Conservation (phyloP, 2,329 filamentous ascomycete species). For the Triangularia verruculosa region DNA sequence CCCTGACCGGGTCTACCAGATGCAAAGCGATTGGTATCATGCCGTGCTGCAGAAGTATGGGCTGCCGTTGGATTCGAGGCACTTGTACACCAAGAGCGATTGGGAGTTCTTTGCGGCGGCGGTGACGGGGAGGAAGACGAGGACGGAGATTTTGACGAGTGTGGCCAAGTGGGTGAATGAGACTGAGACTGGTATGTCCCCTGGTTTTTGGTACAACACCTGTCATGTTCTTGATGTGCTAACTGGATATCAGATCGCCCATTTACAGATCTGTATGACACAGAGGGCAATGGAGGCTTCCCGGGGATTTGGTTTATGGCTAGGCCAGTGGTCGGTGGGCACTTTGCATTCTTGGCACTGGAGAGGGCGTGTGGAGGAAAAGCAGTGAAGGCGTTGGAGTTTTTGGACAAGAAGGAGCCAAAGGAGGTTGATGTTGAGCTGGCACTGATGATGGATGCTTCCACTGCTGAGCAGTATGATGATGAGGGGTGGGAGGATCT, state of each 20-base stretch:
- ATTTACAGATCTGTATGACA: conserved; percentile 79
- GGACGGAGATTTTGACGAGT: conserved; percentile 68
- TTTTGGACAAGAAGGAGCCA: conserved; percentile 41
- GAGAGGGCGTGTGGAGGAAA: conserved; percentile 73
- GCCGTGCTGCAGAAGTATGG: conserved; percentile 78
- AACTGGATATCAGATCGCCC: conserved; percentile 55
- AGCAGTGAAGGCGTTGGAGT: conserved; percentile 56
- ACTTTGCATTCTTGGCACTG: conserved; percentile 82
- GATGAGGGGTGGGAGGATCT: background rate
- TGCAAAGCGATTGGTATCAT: conserved; percentile 78
- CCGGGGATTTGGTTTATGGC: conserved; percentile 76
- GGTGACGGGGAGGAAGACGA: conserved; percentile 65
- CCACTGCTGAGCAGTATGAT: background rate
- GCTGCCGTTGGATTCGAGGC: conserved; percentile 75
- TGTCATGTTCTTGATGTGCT: conserved; percentile 9
- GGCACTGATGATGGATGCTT: conserved; percentile 27
- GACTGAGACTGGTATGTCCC: conserved; percentile 59
- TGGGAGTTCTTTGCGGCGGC: conserved; percentile 90
- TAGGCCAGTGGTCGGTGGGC: conserved; percentile 77
- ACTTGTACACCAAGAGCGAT: conserved; percentile 84
- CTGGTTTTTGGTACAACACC: background rate
- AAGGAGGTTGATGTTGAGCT: conserved; percentile 35
- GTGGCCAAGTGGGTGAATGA: conserved; percentile 83
- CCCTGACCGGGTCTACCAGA: conserved; percentile 70
- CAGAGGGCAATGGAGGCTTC: conserved; percentile 72